These are phyloP conservation scores for Bidens hawaiensis DNA, from an alignment of 140 eudicot genomes.

Conservation along the genomic window DNA sequence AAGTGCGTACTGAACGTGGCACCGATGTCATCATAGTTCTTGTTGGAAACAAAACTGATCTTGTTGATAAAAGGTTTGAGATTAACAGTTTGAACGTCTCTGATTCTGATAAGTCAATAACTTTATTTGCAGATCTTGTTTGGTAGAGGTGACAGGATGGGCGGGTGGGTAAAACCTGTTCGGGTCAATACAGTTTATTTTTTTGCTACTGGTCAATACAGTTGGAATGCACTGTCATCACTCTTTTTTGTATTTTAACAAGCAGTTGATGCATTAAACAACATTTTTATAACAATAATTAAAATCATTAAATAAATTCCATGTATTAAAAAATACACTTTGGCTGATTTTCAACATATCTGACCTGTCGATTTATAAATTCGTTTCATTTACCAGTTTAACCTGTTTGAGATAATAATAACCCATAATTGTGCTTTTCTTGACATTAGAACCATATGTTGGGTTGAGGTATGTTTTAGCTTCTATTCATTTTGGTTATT, in stretches of 20 bases:
- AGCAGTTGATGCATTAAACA: background rate
- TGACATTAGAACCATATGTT: background rate
- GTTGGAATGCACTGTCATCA: background rate
- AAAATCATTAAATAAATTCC: background rate
- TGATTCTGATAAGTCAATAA: background rate
- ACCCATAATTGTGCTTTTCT: background rate
- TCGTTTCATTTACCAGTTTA: background rate
- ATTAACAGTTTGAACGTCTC: background rate
- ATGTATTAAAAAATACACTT: background rate
- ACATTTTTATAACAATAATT: background rate
- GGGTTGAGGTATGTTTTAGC: background rate
- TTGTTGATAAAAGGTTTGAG: conserved; percentile 78
- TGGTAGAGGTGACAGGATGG: background rate
- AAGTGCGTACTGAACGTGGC: conserved; percentile 81
- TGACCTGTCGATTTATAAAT: background rate
- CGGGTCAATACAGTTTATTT: background rate
- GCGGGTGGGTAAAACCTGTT: background rate
- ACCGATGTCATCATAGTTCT: conserved; percentile 67
- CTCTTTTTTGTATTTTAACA: background rate
- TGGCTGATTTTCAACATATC: background rate
- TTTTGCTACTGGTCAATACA: background rate
- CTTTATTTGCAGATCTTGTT: background rate
- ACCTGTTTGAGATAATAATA: background rate
- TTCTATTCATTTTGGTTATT: background rate
- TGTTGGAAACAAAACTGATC: conserved; percentile 65